Evolutionary conservation across 441 rosid genomes (phyloP), one percentile per base, ranked within the genome.

Genomic region (Gossypium davidsonii): DNA sequence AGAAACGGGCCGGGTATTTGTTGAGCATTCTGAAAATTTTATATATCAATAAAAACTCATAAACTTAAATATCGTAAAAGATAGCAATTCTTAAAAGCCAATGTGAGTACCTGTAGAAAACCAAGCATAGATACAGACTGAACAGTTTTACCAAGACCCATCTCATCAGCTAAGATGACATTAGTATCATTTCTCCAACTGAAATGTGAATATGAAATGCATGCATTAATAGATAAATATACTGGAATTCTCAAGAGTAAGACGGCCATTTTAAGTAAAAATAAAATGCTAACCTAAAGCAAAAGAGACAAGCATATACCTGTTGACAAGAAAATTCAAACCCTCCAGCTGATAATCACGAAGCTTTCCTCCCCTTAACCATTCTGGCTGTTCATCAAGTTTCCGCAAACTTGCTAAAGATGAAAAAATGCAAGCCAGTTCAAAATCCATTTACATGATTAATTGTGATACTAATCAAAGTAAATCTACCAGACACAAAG

Each of bases 81-180:
- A 57, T 48, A 42, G 31, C 72, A 60, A 20, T 21, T 61, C 3
- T 55, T 72, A 69, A 78, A 51, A 39, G 28, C 64, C 26, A 21
- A 21, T 76, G 63, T 44, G 20, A 64, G 73, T 73, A 96, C 99
- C 99, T 92, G 99, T 78, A 96, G 81, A 75, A 96, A 96, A 69
- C 99, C 99, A 72, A 96, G 97, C 99, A 96, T 92, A 17, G 99
- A 96, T 65, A 96, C 95, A 26, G 99, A 96, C 89, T 96, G 99
- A 73, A 96, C 98, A 75, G 99, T 96, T 88, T 96, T 96, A 71
- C 99, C 99, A 73, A 96, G 99, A 83, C 99, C 99, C 99, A 96
- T 96, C 82, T 96, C 99, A 79, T 96, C 99, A 77, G 99, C 99
- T 85, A 94, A 87, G 81, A 96, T 96, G 78, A 96, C 99, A 87